A percentile compares a stretch with the other conserved stretches of the same genome.
Evolutionary conservation across 148 eudicot species (phyloP).

Genomic region (Heliamphora exappendiculata): DNA sequence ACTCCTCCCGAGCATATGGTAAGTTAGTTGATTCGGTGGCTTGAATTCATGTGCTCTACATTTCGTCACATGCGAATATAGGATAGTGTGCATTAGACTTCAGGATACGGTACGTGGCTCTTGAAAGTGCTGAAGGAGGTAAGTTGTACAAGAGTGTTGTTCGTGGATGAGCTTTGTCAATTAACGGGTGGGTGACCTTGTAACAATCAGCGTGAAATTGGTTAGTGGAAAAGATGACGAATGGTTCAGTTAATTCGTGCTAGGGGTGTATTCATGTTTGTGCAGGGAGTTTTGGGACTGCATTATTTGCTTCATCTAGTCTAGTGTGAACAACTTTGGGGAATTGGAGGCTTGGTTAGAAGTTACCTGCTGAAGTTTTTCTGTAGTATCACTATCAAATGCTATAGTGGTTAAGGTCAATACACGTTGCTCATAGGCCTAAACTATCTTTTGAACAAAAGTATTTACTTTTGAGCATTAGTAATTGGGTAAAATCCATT

Average conservation of each 20-base stretch:
- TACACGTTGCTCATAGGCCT: neutral
- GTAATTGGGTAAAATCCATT: no score
- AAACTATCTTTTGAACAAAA: no score
- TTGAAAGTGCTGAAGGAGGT: neutral
- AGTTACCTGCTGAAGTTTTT: neutral
- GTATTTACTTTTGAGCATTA: no score
- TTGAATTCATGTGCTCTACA: neutral
- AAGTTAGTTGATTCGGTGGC: constrained; percentile 16
- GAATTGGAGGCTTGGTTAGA: neutral
- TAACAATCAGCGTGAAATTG: neutral
- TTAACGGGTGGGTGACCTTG: neutral
- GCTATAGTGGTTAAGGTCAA: neutral
- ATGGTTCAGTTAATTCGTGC: neutral
- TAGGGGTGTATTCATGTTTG: neutral
- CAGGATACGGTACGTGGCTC: neutral
- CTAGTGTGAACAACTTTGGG: neutral
- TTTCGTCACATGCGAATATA: neutral
- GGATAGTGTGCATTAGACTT: neutral
- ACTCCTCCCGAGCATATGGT: constrained; percentile 77
- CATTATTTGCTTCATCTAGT: neutral
- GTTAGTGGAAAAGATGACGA: neutral
- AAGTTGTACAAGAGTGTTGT: neutral
- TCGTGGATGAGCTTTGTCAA: neutral
- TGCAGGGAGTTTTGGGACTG: neutral
- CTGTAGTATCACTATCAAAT: neutral